A percentile compares a stretch with the other conserved stretches of the same genome.
Evolutionary conservation across 257 asterid species (phyloP).

Genomic region (Solanum pimpinellifolium): DNA sequence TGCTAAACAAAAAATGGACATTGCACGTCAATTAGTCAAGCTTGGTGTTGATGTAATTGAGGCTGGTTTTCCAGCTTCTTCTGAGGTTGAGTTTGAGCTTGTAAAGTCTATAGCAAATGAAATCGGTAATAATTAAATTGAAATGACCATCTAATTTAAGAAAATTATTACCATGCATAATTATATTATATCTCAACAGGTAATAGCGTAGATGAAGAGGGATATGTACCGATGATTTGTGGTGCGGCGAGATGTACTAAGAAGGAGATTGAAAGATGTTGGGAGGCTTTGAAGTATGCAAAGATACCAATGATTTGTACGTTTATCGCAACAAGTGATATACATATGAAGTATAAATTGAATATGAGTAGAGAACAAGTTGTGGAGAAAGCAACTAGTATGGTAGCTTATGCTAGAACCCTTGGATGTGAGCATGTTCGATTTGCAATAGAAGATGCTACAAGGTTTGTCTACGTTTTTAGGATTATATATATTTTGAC

Average conservation of each 20-base stretch:
- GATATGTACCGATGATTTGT: background rate
- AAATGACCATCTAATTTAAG: background rate
- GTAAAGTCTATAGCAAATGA: conserved; percentile 63
- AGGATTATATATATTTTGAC: no score
- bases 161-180: no score
- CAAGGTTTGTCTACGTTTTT: background rate
- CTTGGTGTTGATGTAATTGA: conserved; percentile 91
- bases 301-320: background rate
- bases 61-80: conserved; percentile 88
- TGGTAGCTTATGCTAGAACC: background rate
- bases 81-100: conserved; percentile 76
- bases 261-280: background rate
- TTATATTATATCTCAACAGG: background rate
- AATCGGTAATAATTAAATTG: conserved; percentile 28
- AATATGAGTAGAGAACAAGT: background rate
- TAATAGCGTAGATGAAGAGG: background rate
- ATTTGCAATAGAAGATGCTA: background rate
- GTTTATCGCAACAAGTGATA: background rate
- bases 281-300: background rate
- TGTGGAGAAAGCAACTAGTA: background rate
- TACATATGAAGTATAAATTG: background rate
- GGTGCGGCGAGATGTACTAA: background rate
- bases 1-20: conserved; percentile 70
- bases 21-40: conserved; percentile 66
- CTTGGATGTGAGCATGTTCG: background rate